Evolutionary conservation across 495 filamentous ascomycete genomes (phyloP).

Genomic region (Clavariopsis aquatica): DNA sequence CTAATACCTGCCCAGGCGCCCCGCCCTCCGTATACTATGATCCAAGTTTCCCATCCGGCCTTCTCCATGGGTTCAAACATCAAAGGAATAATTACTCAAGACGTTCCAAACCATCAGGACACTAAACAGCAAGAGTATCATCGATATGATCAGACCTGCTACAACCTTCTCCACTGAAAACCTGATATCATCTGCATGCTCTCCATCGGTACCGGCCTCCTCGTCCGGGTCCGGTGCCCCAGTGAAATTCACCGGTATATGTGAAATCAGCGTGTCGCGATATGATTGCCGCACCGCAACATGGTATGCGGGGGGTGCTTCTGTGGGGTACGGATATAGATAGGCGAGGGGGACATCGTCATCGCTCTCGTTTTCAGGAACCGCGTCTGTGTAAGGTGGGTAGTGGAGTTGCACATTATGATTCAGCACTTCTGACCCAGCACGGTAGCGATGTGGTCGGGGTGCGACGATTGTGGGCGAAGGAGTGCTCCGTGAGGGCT

Average conservation of each 20-base stretch:
- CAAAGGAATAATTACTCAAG: not conserved
- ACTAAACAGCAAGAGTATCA: constrained; percentile 13
- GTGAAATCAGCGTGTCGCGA: constrained; percentile 25
- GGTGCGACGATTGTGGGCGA: constrained; percentile 1
- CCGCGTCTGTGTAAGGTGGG: constrained; percentile 17
- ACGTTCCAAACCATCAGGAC: not conserved
- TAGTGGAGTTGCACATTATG: not conserved
- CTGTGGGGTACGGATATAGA: constrained; percentile 20
- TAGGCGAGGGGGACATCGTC: constrained; percentile 29
- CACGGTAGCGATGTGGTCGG: constrained; percentile 14
- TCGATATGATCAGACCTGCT: constrained; percentile 15
- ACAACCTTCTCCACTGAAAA: constrained; percentile 30
- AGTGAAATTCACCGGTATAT: constrained; percentile 15
- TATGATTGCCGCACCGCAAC: constrained; percentile 18
- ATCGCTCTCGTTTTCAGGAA: not conserved
- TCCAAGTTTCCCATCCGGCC: not conserved
- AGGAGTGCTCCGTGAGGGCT: constrained; percentile 4
- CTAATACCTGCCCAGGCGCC: not conserved
- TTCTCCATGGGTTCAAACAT: too few species aligned
- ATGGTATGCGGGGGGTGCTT: constrained; percentile 34
- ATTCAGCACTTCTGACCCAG: constrained; percentile 1
- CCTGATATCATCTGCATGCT: constrained; percentile 11
- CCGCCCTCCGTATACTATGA: too few species aligned
- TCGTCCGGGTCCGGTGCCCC: not conserved
- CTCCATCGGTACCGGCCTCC: constrained; percentile 11